Base-by-base conservation (phyloP, 163 green algal species). In the Prototheca wickerhamii region DNA sequence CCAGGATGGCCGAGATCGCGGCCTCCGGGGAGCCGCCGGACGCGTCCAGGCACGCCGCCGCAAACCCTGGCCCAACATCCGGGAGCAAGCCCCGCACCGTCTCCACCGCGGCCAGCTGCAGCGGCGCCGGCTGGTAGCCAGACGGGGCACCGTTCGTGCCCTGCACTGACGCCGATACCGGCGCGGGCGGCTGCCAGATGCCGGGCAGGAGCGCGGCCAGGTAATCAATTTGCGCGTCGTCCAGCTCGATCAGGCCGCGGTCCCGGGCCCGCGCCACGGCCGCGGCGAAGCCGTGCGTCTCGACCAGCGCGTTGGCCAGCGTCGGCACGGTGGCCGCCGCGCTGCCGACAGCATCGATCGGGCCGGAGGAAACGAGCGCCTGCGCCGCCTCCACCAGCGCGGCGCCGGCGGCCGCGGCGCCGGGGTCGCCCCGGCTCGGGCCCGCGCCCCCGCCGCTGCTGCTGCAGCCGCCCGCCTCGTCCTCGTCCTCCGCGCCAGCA, bases 211-310 rank as follows among this genome's bases (percentile, higher is more conserved):
- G 63, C 20, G 82, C 82, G 12, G 79, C 43, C 29, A 86, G 57
- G 71, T 91, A 91, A 30, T 90, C 85, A 31, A 73, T 70, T 56
- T 90, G 85, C 0, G 77, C 78, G 17, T 82, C 69, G 31, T 91
- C 85, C 65, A 91, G 68, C 2, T 60, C 37, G 5, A 91, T 10
- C 17, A 43, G n/a, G 26, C 76, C 69, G 64, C 78, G 7, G 4
- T 64, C 4, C 25, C 76, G 30, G 4, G 82, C 82, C 0, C 32
- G 53, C 17, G 72, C 33, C 4, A 86, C 49, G 20, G 64, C 72
- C 5, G 60, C 65, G 15, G 74, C 64, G 17, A 87, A 51, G 12
- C 73, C 63, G 31, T 70, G 44, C 3, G 52, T 56, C 15, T 37
- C 30, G 0, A 66, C 73, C 23, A 86, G 49, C 2, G 68, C 68